phyloP scores from a whole-genome alignment of 1,284 basidiomycete genomes.

The Tilletia walkeri region DNA sequence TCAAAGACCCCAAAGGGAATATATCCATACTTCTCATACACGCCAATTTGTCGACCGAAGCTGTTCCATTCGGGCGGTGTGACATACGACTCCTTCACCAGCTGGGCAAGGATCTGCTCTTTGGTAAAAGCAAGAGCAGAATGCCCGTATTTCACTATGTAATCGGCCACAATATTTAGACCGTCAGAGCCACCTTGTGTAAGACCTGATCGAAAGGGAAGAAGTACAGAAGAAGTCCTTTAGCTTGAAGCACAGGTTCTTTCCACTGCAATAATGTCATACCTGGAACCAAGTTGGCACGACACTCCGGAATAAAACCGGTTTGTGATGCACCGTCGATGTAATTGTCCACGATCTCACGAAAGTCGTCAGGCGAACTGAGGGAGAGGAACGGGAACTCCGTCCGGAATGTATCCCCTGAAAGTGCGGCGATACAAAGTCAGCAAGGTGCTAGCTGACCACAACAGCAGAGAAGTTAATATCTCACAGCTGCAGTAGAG shows the following conservation, averaged over 20 bases:
- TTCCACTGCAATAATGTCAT: background rate
- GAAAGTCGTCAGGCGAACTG: slow-evolving; percentile 37
- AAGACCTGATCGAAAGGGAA: slow-evolving; percentile 23
- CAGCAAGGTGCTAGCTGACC: too few relatives aligned
- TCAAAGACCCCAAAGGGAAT: slow-evolving; percentile 44
- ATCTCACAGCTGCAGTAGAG: slow-evolving; percentile 27
- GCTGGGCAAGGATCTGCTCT: slow-evolving; percentile 39
- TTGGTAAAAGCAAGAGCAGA: slow-evolving; percentile 18
- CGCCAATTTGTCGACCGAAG: slow-evolving; percentile 36
- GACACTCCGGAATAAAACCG: slow-evolving; percentile 45
- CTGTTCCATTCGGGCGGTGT: slow-evolving; percentile 48
- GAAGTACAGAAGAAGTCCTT: too few relatives aligned
- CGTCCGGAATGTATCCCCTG: slow-evolving; percentile 31
- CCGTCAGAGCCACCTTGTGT: slow-evolving; percentile 40
- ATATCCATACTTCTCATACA: slow-evolving; percentile 35
- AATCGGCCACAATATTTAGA: slow-evolving; percentile 40
- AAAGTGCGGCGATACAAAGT: background rate
- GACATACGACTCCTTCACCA: slow-evolving; percentile 55
- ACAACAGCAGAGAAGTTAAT: too few relatives aligned
- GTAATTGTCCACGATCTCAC: slow-evolving; percentile 45
- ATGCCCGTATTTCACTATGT: slow-evolving; percentile 39
- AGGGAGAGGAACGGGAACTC: slow-evolving; percentile 45
- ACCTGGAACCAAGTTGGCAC: slow-evolving; percentile 43
- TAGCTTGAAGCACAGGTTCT: background rate
- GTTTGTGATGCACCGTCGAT: slow-evolving; percentile 46